A percentile compares a stretch with the other conserved stretches of the same genome.
phyloP scores from a whole-genome alignment of 2,329 filamentous ascomycete species.

The Phaeosphaeria sp. region DNA sequence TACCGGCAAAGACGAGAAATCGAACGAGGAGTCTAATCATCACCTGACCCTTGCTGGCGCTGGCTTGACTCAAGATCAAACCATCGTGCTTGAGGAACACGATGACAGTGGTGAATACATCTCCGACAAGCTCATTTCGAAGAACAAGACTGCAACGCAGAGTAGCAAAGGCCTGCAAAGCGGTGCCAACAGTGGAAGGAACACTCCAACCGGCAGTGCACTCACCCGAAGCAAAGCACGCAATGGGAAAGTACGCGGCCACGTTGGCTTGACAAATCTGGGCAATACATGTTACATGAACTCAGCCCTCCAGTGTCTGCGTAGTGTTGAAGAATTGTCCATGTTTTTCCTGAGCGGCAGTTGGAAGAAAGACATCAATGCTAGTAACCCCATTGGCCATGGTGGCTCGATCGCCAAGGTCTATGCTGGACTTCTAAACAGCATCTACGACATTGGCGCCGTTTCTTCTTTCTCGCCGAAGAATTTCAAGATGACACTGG shows the following conservation, averaged over 20 bases:
- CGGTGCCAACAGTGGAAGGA: slow-evolving; percentile 64
- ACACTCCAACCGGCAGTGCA: slow-evolving; percentile 69
- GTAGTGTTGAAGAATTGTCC: slow-evolving; percentile 90
- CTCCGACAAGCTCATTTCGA: slow-evolving; percentile 55
- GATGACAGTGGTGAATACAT: slow-evolving; percentile 59
- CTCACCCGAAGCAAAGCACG: slow-evolving; percentile 75
- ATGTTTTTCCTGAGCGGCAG: slow-evolving; percentile 78
- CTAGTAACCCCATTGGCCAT: slow-evolving; percentile 82
- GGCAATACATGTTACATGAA: slow-evolving; percentile 99
- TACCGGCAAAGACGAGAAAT: slow-evolving; percentile 71
- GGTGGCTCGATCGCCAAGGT: slow-evolving; percentile 84
- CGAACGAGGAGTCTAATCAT: slow-evolving; percentile 80
- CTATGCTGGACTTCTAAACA: slow-evolving; percentile 76
- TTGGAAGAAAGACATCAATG: slow-evolving; percentile 82
- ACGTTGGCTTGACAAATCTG: slow-evolving; percentile 84
- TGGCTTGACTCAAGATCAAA: slow-evolving; percentile 74
- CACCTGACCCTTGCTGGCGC: slow-evolving; percentile 68
- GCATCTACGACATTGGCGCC: slow-evolving; percentile 75
- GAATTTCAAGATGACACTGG: slow-evolving; percentile 82
- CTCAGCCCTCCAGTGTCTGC: slow-evolving; percentile 91
- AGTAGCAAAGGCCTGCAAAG: slow-evolving; percentile 48
- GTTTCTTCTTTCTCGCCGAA: slow-evolving; percentile 76
- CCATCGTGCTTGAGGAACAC: slow-evolving; percentile 86
- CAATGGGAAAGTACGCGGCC: slow-evolving; percentile 73
- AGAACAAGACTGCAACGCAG: slow-evolving; percentile 47